Percentiles rank a stretch among this genome's conserved stretches.
Evolutionary conservation across 495 filamentous ascomycete genomes (phyloP).

Genomic region (Diplogelasinospora grovesii): DNA sequence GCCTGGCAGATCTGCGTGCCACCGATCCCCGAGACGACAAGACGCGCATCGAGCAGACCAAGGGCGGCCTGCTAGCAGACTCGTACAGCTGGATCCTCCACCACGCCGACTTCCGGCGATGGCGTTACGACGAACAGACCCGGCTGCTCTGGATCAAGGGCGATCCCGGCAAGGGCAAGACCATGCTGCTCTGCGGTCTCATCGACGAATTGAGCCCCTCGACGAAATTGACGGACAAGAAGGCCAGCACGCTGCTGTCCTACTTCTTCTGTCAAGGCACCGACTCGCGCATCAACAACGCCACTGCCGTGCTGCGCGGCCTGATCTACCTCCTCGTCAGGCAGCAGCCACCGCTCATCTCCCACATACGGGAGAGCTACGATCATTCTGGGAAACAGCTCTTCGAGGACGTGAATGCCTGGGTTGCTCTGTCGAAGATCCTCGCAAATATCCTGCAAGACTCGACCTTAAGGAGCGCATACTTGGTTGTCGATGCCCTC

Average conservation of each 20-base stretch:
- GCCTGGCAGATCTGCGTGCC: too few relatives aligned
- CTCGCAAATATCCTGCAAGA: constrained; percentile 28
- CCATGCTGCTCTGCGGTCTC: too few relatives aligned
- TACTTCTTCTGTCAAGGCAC: constrained; percentile 43
- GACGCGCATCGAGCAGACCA: too few relatives aligned
- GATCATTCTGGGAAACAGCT: constrained; percentile 18
- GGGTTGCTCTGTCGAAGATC: constrained; percentile 23
- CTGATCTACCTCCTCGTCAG: constrained; percentile 31
- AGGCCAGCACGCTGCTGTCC: constrained; percentile 20
- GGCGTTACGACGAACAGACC: too few relatives aligned
- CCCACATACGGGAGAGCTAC: constrained; percentile 26
- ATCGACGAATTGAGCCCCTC: too few relatives aligned
- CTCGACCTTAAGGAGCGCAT: constrained; percentile 10
- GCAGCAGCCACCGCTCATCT: constrained; percentile 29
- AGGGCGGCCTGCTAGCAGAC: too few relatives aligned
- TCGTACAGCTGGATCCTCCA: too few relatives aligned
- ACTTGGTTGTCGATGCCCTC: constrained; percentile 43
- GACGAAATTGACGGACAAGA: too few relatives aligned
- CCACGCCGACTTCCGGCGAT: too few relatives aligned
- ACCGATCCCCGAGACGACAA: too few relatives aligned
- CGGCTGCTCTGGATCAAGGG: too few relatives aligned
- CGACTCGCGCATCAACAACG: constrained; percentile 27
- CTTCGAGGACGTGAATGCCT: constrained; percentile 29
- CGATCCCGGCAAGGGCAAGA: too few relatives aligned
- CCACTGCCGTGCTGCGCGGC: constrained; percentile 34